Evolutionary conservation across 192 early-diverging fungal genomes (phyloP), one percentile per base, ranked within the genome.

Genomic region (Piromyces finnis): DNA sequence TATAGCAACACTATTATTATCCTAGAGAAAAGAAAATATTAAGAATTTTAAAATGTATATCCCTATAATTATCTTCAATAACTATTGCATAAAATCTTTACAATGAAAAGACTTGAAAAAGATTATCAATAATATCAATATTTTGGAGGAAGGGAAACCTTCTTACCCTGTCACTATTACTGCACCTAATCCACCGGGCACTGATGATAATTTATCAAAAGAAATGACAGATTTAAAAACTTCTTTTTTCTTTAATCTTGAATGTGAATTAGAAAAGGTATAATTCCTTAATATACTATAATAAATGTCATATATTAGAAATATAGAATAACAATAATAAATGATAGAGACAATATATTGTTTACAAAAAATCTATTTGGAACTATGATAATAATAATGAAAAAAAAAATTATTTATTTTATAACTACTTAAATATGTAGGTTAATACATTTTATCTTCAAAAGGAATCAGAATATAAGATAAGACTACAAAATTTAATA

Each of bases 231-330:
- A 93, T 11, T 91, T 95, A 82, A 99, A 98, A 82, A 94, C 95
- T 0, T 92, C 93, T 30, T 99, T 99, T 86, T 99, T 99, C 85
- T 98, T 94, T 88, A 96, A 94, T 79, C 90, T 99, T 39, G 98
- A 99, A 85, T 90, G 98, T 36, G 98, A 99, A 85, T 85, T 99
- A 29, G 98, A 99, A 86, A 97, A 98, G 88, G 94, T 92, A 88
- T 29, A 26, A 83, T 37, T 30, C 11, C n/a, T n/a, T n/a, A n/a
- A n/a, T n/a, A n/a, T n/a, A n/a, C n/a, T n/a, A n/a, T n/a, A n/a
- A n/a, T n/a, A n/a, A n/a, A n/a, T n/a, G n/a, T n/a, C n/a, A n/a
- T n/a, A n/a, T n/a, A n/a, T n/a, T n/a, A n/a, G n/a, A n/a, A n/a
- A n/a, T n/a, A n/a, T n/a, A n/a, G n/a, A n/a, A n/a, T n/a, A n/a